phyloP scores from a whole-genome alignment of 305 asterid genomes.

The Salvia sclarea region DNA sequence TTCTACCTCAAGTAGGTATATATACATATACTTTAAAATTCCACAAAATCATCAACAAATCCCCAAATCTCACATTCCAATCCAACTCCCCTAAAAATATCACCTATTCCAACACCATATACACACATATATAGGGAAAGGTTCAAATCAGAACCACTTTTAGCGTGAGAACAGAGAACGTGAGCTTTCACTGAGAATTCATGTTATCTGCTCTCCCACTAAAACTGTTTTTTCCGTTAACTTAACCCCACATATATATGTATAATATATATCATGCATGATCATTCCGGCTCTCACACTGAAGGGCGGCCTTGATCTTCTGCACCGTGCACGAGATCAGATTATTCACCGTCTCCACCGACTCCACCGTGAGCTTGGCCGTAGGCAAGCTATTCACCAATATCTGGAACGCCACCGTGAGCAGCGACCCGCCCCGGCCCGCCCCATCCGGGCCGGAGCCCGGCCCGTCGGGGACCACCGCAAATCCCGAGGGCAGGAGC shows the following conservation, averaged over 20 bases:
- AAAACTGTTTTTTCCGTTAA: too few relatives aligned
- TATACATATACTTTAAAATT: neutral
- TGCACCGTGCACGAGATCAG: constrained; percentile 92
- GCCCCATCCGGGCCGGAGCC: constrained; percentile 43
- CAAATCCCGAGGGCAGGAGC: constrained; percentile 85
- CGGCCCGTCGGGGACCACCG: constrained; percentile 81
- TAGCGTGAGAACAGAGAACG: too few relatives aligned
- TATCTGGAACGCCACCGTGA: constrained; percentile 92
- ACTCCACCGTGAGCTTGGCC: constrained; percentile 85
- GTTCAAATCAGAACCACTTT: too few relatives aligned
- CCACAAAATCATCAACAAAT: neutral
- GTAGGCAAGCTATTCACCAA: constrained; percentile 83
- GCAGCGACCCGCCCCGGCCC: constrained; percentile 68
- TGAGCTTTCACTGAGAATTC: too few relatives aligned
- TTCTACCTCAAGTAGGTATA: constrained; percentile 32
- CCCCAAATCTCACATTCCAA: neutral
- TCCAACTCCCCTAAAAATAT: neutral
- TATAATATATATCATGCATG: too few relatives aligned
- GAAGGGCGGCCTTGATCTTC: constrained; percentile 85
- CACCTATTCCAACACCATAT: neutral
- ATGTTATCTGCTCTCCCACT: too few relatives aligned
- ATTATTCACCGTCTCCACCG: constrained; percentile 91
- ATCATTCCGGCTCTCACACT: constrained; percentile 66
- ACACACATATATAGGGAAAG: neutral
- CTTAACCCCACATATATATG: too few relatives aligned